phyloP scores from a whole-genome alignment of 306 rosid genomes.

The Cicer judaicum region DNA sequence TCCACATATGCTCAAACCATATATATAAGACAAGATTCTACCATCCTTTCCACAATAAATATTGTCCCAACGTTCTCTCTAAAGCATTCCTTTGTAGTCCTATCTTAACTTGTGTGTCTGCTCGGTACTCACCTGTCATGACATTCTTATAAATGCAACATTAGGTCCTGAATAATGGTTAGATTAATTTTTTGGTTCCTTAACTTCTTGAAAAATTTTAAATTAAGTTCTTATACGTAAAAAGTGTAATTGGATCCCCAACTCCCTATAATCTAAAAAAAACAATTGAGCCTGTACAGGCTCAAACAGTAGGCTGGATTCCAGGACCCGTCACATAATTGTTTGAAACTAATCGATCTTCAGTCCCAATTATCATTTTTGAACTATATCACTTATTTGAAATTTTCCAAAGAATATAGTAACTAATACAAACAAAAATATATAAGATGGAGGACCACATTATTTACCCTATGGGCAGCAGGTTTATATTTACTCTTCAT shows the following conservation, averaged over 20 bases:
- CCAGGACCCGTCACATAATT: slow-evolving; percentile 7
- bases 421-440: slow-evolving; percentile 14
- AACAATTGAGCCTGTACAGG: not conserved
- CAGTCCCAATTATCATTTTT: not conserved
- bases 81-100: not conserved
- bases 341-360: not conserved
- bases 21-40: not conserved
- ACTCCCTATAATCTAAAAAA: not conserved
- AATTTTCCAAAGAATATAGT: not conserved
- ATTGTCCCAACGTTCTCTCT: slow-evolving; percentile 9
- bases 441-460: slow-evolving; percentile 11
- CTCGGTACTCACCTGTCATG: not conserved
- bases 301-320: slow-evolving; percentile 16
- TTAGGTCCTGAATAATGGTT: not conserved
- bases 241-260: not conserved
- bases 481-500: slow-evolving; percentile 70
- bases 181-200: not conserved
- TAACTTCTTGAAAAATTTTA: not conserved
- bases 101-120: not conserved
- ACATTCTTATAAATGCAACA: not conserved
- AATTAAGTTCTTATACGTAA: not conserved
- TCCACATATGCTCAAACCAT: slow-evolving; percentile 13
- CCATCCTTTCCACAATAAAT: slow-evolving; percentile 1
- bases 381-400: slow-evolving; percentile 3
- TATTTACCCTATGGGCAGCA: slow-evolving; percentile 88